Base-by-base conservation (phyloP, 192 early-diverging fungal genomes). In the Coemansia sp. region DNA sequence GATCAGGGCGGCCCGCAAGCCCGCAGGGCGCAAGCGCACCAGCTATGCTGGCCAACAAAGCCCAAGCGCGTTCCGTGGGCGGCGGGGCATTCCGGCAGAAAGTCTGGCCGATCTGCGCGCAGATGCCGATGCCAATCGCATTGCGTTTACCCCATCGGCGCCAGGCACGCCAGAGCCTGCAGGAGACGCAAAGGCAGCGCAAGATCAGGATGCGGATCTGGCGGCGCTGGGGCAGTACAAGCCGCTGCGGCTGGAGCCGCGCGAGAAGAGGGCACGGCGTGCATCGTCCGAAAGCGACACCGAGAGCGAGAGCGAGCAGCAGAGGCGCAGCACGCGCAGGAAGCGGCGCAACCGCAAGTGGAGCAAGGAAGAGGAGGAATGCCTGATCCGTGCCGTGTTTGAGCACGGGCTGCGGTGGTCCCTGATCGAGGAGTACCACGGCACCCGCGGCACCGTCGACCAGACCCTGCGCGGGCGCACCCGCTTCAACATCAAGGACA, bases 401-500 rank as follows among this genome's bases (percentile, higher is more conserved):
- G 20, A 42, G 11, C 40, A 66, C n/a, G 68, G 73, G 18, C 59
- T 39, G 18, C 46, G 16, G 12, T 77, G 73, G 73, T 16, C 59
- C 36, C 42, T 36, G 19, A 77, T 77, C 43, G 55, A 62, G 15
- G 2, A 50, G 38, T n/a, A 60, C 55, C 60, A 77, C 41, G 73
- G 73, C 35, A 9, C 31, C 11, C 13, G 53, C 35, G 73, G 73
- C 11, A 26, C 31, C 21, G 33, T 37, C 14, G 60, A 70, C 57
- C 50, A 48, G 19, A 16, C 66, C n/a, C 59, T 77, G 35, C 39
- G n/a, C 10, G 52, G 45, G 36, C 73, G 73, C 59, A 70, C 50
- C 12, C 55, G 68, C 13, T 42, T 26, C 38, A 53, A 77, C 48
- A 63, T 77, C 50, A 77, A 77, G 63, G 73, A 77, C 73, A 77